Percentiles rank a stretch among this genome's conserved stretches.
phyloP scores from a whole-genome alignment of 2,329 filamentous ascomycete species.

The Diaporthe citriasiana region DNA sequence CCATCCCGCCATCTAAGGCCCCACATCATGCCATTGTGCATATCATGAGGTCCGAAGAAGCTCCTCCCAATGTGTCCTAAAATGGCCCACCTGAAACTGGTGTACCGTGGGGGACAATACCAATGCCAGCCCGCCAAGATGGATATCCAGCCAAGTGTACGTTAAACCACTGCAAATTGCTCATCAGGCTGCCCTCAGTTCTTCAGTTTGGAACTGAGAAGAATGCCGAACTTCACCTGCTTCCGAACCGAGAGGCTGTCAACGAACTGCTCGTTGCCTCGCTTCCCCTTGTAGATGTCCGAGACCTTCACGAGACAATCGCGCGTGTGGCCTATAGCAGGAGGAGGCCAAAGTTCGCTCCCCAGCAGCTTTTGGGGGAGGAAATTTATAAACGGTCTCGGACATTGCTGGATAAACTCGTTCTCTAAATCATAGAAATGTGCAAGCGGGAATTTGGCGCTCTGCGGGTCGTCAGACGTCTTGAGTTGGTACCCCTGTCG shows the following conservation, averaged over 20 bases:
- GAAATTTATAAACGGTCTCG: rapidly evolving
- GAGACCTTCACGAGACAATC: constrained; percentile 16
- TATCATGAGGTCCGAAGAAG: neutral
- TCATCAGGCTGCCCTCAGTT: neutral
- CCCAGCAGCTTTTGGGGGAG: neutral
- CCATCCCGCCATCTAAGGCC: neutral
- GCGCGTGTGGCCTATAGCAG: neutral
- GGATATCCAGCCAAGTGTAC: neutral
- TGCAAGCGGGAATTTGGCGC: neutral
- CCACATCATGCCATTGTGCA: neutral
- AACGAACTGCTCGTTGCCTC: neutral
- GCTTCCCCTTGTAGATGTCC: neutral
- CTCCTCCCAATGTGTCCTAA: neutral
- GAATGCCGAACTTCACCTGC: constrained; percentile 21
- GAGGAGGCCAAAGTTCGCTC: neutral
- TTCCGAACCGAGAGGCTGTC: neutral
- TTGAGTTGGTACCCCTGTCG: neutral
- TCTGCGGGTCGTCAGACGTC: neutral
- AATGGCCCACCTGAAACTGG: neutral
- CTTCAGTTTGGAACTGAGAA: neutral
- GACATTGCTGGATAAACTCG: constrained; percentile 37
- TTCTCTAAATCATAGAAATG: constrained; percentile 33
- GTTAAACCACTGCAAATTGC: neutral
- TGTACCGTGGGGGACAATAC: neutral
- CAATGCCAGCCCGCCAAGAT: neutral